Conservation (phyloP, 805 yeast genomes). For the Helenozyma baotianmanensis region DNA sequence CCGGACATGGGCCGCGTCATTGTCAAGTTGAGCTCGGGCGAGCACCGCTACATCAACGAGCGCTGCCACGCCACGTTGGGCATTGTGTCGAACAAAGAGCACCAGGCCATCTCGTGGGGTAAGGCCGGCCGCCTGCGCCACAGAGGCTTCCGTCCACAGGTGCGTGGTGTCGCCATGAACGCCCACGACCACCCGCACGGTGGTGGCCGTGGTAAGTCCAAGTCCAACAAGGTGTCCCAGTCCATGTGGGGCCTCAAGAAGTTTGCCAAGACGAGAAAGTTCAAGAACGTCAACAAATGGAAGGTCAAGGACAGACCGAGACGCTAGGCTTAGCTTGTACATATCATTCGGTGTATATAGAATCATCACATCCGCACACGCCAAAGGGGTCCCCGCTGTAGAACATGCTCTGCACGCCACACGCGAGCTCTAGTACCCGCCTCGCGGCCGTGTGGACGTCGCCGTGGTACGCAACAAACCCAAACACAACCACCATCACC, state of each 20-base stretch:
- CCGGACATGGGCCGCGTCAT: slow-evolving; percentile 69
- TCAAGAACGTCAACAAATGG: slow-evolving; percentile 77
- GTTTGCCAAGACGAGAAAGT: slow-evolving; percentile 88
- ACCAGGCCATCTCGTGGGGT: slow-evolving; percentile 84
- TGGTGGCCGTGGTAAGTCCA: slow-evolving; percentile 99
- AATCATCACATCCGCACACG: no score
- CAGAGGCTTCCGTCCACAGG: slow-evolving; percentile 90
- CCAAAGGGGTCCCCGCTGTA: no score
- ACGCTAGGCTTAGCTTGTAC: slow-evolving; percentile 11
- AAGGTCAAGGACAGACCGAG: slow-evolving; percentile 91
- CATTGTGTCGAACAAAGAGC: slow-evolving; percentile 86
- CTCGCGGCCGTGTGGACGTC: no score
- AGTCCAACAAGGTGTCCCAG: slow-evolving; percentile 89
- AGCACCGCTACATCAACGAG: slow-evolving; percentile 81
- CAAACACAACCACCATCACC: no score
- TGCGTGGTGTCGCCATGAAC: slow-evolving; percentile 98
- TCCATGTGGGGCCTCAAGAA: slow-evolving; percentile 98
- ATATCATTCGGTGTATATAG: slow-evolving; percentile 1
- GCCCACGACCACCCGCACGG: slow-evolving; percentile 98
- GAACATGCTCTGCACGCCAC: no score
- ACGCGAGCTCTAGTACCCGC: no score
- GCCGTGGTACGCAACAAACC: no score
- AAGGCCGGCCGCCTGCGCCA: slow-evolving; percentile 95
- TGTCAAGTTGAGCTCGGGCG: slow-evolving; percentile 84
- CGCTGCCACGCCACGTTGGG: slow-evolving; percentile 94